A percentile compares a stretch with the other conserved stretches of the same genome.
phyloP scores from a whole-genome alignment of 371 early-diverging fungal genomes.

The Umbelopsis sp. region DNA sequence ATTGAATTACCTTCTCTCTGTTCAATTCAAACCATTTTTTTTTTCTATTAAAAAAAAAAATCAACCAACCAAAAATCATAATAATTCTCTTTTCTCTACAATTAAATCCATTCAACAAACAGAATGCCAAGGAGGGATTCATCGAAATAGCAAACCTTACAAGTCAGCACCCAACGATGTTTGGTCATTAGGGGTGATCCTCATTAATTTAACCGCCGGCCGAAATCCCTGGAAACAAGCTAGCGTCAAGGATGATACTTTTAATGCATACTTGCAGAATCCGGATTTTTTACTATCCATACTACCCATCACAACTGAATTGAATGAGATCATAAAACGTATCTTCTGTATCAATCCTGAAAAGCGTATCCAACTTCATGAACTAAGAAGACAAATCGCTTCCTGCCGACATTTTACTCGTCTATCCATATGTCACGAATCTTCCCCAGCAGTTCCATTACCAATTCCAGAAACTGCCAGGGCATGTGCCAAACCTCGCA shows the following conservation, averaged over 20 bases:
- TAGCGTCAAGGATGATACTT: constrained; percentile 73
- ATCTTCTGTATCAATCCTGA: constrained; percentile 74
- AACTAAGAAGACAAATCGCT: constrained; percentile 59
- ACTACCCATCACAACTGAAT: constrained; percentile 71
- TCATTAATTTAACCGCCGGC: constrained; percentile 77
- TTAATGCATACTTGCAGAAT: constrained; percentile 63
- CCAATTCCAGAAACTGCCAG: constrained; percentile 5
- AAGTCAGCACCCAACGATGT: constrained; percentile 81
- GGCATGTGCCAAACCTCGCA: constrained; percentile 7
- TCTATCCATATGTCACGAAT: constrained; percentile 2
- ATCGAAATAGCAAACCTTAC: constrained; percentile 51
- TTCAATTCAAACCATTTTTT: background rate
- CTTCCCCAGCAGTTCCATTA: background rate
- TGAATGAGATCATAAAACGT: constrained; percentile 73
- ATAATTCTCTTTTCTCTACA: background rate
- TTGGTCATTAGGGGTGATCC: constrained; percentile 85
- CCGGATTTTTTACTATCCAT: constrained; percentile 65
- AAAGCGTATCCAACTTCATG: constrained; percentile 70
- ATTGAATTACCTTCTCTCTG: too few relatives aligned
- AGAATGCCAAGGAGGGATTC: constrained; percentile 78
- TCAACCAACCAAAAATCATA: too few relatives aligned
- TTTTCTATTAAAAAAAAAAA: background rate
- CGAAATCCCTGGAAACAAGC: constrained; percentile 86
- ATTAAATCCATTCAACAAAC: constrained; percentile 15
- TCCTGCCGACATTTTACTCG: constrained; percentile 64